These are phyloP conservation scores for Schizothecium vesticola DNA, from an alignment of 495 filamentous ascomycete genomes.

Conservation along the genomic window DNA sequence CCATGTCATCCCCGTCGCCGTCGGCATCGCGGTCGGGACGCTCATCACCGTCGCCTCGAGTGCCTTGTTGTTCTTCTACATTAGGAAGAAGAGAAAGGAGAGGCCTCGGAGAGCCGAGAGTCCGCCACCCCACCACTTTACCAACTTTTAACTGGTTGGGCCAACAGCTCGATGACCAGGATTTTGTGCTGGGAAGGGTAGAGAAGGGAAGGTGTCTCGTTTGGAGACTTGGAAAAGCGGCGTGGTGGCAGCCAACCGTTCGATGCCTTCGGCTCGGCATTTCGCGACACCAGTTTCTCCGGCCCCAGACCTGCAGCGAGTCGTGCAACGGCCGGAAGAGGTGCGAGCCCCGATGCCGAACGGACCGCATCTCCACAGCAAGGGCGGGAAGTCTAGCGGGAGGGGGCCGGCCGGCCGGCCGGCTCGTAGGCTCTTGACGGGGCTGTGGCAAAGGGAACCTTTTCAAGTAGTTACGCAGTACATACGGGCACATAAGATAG, in stretches of 20 bases:
- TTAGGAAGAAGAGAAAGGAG: constrained; percentile 16
- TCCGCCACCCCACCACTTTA: constrained; percentile 13
- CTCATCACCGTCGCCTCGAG: constrained; percentile 13
- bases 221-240: not conserved
- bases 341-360: not conserved
- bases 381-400: not conserved
- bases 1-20: constrained; percentile 11
- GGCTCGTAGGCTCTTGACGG: not conserved
- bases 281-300: not conserved
- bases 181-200: not conserved
- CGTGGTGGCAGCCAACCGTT: not conserved
- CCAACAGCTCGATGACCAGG: not conserved
- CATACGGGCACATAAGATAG: not conserved
- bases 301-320: not conserved
- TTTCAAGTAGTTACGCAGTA: not conserved
- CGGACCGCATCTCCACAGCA: not conserved
- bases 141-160: not conserved
- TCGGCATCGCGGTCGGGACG: constrained; percentile 20
- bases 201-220: not conserved
- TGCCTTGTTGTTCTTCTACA: constrained; percentile 21
- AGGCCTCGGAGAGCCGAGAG: constrained; percentile 17
- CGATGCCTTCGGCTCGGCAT: not conserved
- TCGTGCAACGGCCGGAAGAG: not conserved
- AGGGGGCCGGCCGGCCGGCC: no score
- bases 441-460: not conserved